These are phyloP conservation scores for Hordeum pubiflorum DNA, from an alignment of 202 grass and related monocot genomes.

Conservation along the genomic window DNA sequence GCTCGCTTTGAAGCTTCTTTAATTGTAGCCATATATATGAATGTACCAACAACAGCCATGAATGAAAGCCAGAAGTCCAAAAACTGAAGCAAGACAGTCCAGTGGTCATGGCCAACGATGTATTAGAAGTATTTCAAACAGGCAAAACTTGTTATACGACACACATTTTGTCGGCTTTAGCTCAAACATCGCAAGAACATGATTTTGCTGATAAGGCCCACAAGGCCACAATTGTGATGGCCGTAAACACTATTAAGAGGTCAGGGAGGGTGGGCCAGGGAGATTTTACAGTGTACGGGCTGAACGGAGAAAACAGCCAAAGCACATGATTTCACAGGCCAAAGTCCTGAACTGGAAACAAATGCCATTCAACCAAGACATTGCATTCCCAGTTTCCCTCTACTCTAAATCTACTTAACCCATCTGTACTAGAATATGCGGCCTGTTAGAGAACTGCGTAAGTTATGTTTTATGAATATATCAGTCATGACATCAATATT, in stretches of 20 bases:
- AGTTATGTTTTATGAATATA: neutral
- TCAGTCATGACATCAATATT: neutral
- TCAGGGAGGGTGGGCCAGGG: neutral
- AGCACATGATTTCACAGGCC: neutral
- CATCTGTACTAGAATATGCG: neutral
- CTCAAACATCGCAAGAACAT: neutral
- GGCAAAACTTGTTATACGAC: neutral
- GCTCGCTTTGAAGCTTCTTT: conserved; percentile 81
- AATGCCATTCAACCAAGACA: conserved; percentile 1
- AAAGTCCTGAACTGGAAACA: neutral
- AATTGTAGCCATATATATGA: conserved; percentile 96
- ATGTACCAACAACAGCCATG: conserved; percentile 94
- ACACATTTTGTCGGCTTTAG: neutral
- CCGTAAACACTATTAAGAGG: neutral
- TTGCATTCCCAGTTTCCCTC: neutral
- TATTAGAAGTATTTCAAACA: neutral
- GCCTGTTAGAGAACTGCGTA: neutral
- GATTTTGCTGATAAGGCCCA: neutral
- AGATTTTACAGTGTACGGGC: neutral
- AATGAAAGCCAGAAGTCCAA: conserved; percentile 99
- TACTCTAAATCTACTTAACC: neutral
- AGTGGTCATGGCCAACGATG: neutral
- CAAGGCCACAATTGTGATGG: neutral
- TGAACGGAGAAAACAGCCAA: neutral
- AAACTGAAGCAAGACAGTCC: conserved; percentile 52